Evolutionary conservation across 2,329 filamentous ascomycete genomes (phyloP).

Genomic region (Colletotrichum filicis): DNA sequence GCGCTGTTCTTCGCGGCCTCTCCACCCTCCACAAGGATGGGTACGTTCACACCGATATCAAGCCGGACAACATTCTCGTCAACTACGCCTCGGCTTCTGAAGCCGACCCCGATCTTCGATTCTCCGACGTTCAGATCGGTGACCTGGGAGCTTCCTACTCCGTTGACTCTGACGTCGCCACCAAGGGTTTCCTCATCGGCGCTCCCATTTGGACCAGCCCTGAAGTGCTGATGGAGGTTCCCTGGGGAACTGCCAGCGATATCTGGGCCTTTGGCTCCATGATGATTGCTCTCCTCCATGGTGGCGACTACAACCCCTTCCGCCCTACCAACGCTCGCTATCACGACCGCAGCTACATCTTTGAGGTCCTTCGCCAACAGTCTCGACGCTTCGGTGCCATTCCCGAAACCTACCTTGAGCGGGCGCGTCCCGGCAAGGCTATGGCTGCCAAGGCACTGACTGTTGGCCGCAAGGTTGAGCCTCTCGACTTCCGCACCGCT

Average conservation of each 20-base stretch:
- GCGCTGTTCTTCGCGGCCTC: conserved; percentile 28
- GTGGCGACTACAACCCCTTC: conserved; percentile 34
- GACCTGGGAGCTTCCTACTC: conserved; percentile 31
- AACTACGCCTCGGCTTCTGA: conserved; percentile 27
- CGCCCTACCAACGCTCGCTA: conserved; percentile 28
- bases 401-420: conserved; percentile 29
- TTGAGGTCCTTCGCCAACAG: conserved; percentile 33
- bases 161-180: conserved; percentile 26
- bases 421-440: conserved; percentile 30
- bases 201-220: conserved; percentile 33
- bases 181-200: conserved; percentile 30
- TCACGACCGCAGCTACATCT: conserved; percentile 32
- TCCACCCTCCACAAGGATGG: conserved; percentile 33
- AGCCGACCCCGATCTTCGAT: conserved; percentile 30
- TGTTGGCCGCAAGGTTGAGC: conserved; percentile 27
- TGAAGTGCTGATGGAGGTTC: conserved; percentile 32
- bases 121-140: conserved; percentile 33
- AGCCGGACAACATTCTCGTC: conserved; percentile 33
- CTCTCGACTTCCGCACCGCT: conserved; percentile 29
- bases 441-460: conserved; percentile 31
- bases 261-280: conserved; percentile 89
- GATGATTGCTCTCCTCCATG: conserved; percentile 36
- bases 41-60: conserved; percentile 32
- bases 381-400: conserved; percentile 30
- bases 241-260: conserved; percentile 73